These are phyloP conservation scores for Leccinum subgranulosum DNA, from an alignment of 768 basidiomycete species.

Conservation along the genomic window DNA sequence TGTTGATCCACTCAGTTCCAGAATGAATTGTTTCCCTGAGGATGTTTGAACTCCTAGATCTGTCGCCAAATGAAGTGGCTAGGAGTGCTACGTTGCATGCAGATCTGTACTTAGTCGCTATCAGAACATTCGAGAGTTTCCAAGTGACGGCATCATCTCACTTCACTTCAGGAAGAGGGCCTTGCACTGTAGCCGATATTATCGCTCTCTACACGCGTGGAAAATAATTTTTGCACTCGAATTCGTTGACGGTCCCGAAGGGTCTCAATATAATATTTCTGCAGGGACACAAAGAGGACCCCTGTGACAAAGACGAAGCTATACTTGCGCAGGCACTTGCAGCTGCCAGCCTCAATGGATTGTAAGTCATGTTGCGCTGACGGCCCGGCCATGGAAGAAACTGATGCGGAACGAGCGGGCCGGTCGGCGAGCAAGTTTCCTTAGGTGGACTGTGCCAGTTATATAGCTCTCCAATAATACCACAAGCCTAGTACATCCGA, in stretches of 20 bases:
- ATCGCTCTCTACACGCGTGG: neutral
- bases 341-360: too few relatives aligned
- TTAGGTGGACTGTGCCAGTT: neutral
- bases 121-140: neutral
- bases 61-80: neutral
- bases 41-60: neutral
- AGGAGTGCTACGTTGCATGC: neutral
- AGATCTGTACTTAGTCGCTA: too few relatives aligned
- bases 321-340: too few relatives aligned
- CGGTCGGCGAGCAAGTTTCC: neutral
- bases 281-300: too few relatives aligned
- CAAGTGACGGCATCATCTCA: neutral
- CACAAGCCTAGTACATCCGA: neutral
- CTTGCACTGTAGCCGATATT: neutral
- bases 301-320: too few relatives aligned
- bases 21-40: neutral
- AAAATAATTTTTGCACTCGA: too few relatives aligned
- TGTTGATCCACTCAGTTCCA: neutral
- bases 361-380: neutral
- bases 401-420: neutral
- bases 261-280: too few relatives aligned
- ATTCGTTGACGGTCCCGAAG: too few relatives aligned
- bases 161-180: neutral
- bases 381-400: neutral
- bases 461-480: neutral